Evolutionary conservation across 2,329 filamentous ascomycete species (phyloP).

Genomic region (Chaetomiaceae sp.): DNA sequence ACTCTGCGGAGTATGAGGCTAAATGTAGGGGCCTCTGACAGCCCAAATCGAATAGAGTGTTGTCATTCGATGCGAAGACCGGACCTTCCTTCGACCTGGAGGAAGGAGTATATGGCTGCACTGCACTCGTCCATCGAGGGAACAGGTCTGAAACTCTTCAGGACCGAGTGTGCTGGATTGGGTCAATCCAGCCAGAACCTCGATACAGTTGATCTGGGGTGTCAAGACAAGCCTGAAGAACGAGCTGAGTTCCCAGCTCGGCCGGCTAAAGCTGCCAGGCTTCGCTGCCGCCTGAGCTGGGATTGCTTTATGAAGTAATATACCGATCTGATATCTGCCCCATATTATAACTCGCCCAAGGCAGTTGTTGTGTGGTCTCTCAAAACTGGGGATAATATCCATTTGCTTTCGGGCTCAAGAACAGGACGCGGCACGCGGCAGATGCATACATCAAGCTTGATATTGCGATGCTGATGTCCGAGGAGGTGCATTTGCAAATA

Average conservation of each 20-base stretch:
- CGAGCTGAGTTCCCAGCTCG: background rate
- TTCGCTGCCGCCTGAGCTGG: background rate
- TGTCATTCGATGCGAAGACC: background rate
- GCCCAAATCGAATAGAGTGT: background rate
- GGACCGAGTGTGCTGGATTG: background rate
- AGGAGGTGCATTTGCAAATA: too few species aligned
- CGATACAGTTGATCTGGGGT: background rate
- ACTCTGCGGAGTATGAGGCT: background rate
- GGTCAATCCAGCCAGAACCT: background rate
- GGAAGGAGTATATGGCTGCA: background rate
- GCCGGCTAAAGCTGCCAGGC: constrained; percentile 13
- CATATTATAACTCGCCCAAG: background rate
- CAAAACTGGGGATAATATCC: constrained; percentile 1
- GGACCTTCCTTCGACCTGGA: background rate
- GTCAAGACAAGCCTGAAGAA: background rate
- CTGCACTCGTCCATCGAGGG: background rate
- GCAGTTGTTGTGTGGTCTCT: background rate
- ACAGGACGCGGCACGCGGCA: constrained; percentile 1
- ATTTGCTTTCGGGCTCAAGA: background rate
- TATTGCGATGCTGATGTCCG: too few species aligned
- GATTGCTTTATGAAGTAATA: constrained; percentile 12
- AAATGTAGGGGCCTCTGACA: background rate
- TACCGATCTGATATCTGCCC: constrained; percentile 1
- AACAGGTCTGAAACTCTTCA: too few species aligned
- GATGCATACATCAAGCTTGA: background rate